Evolutionary conservation across 306 rosid species (phyloP).

Genomic region (Erythrophleum fordii): DNA sequence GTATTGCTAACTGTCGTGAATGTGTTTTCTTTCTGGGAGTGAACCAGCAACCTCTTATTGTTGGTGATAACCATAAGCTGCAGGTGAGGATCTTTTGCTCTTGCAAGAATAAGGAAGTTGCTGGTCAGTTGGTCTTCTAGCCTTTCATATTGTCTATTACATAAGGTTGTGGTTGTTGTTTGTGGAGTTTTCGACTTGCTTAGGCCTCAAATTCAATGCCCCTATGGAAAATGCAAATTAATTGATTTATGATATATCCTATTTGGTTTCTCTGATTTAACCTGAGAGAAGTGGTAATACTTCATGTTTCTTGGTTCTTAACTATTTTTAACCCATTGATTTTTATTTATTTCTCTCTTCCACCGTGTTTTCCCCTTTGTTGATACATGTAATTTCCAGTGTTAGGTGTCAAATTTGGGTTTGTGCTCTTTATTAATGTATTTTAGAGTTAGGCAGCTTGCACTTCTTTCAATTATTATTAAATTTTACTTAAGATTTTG

Average conservation of each 20-base stretch:
- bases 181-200: neutral
- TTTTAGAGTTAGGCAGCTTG: neutral
- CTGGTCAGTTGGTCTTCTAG: slow-evolving; percentile 3
- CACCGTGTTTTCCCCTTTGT: neutral
- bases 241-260: slow-evolving; percentile 17
- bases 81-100: slow-evolving; percentile 62
- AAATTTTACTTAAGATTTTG: neutral
- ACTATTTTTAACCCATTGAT: slow-evolving; percentile 1
- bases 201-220: slow-evolving; percentile 28
- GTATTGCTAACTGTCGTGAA: slow-evolving; percentile 96
- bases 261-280: slow-evolving; percentile 18
- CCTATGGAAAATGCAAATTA: neutral
- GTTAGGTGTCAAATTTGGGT: slow-evolving; percentile 15
- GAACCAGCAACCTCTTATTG: slow-evolving; percentile 72
- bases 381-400: neutral
- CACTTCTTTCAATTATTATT: neutral
- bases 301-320: slow-evolving; percentile 24
- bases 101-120: slow-evolving; percentile 31
- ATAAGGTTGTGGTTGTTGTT: neutral
- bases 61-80: slow-evolving; percentile 84
- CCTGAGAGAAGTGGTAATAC: neutral
- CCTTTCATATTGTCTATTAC: slow-evolving; percentile 15
- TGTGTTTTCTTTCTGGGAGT: slow-evolving; percentile 78
- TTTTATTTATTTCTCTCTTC: neutral
- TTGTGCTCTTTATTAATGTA: neutral